Base-by-base conservation (phyloP, 2,329 filamentous ascomycete species). In the Alternaria tenuissima region DNA sequence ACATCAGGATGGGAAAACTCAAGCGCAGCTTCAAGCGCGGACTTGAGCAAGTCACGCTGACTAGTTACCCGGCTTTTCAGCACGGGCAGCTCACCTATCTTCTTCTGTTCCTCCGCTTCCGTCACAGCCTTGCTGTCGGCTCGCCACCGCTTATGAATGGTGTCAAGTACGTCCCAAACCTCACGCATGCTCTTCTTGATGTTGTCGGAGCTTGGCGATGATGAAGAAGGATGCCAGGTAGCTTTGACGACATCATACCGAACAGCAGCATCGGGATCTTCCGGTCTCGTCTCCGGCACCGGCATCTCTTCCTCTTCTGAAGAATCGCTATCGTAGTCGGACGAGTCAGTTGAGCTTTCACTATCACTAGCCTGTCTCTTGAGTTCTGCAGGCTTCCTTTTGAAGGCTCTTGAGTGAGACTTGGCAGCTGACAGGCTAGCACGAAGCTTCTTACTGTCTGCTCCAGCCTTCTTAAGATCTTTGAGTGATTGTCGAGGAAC, bases 101-200 rank as follows among this genome's bases (percentile, higher is more conserved):
- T 80, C 68, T 86, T 85, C 73, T 86, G 82, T 59, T 86, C 84
- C 67, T 87, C 86, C 11, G 87, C 87, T 63, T 85, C 80, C 63
- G 85, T 83, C 63, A 89, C 80, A 24, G 83, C 83, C 64, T 84
- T 83, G 43, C 80, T 83, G 66, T 86, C 86, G 34, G 81, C 77
- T 70, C 88, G 88, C 87, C 87, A 89, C 38, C 84, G 80, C 72
- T 89, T 87, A 59, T 87, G 83, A 57, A 89, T 83, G 7, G 81
- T 81, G 70, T 86, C 86, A 60, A 89, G 79, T 44, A 88, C 79
- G 49, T 88, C 86, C 80, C 87, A 88, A 69, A 87, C 86, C 43
- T 84, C 81, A 51, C 82, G 81, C 64, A 89, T 79, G 44, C 84
- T 84, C 63, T 77, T 79, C 64, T 86, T 84, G 58, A 89, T 84